Base-by-base conservation (phyloP, 768 basidiomycete genomes). In the Leccinum fibrillosum region DNA sequence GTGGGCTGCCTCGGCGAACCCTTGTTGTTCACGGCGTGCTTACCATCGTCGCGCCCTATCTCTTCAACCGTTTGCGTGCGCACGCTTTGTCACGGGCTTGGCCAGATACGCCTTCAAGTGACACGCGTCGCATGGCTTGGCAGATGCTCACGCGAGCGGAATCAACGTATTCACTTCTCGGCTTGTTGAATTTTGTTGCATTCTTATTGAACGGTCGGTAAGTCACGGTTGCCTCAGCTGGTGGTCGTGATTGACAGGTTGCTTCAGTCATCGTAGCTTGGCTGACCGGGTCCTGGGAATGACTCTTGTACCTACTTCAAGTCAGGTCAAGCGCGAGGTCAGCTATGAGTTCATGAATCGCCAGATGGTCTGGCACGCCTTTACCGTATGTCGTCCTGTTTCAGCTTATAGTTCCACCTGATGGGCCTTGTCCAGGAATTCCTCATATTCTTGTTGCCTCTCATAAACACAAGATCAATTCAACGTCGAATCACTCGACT, bases 261-360 rank as follows among this genome's bases (percentile, higher is more conserved):
- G 32, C 30, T n/a, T 19, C 63, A 98, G 96, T 69, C 94, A 93
- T 71, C 89, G 95, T 1, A 90, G 93, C 26, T 69, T 94, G 26
- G 77, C 86, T 12, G 93, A 96, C 69, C 79, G 97, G 49, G 61
- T 97, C 21, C 77, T 98, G 15, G 73, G 78, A 25, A 82, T 99
- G 78, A 78, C 80, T 30, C 82, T 98, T 3, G 81, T 87, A 1
- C 89, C 95, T 4, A 79, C 89, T 0, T 82, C 85, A 32, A 76
- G 80, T 44, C 81, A 88, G 34, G 80, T 86, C 35, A 86, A 84
- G 60, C 84, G 90, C 17, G 88, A 95, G 64, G 90, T 98, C 52
- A 96, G 92, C 67, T 99, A 97, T 73, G 97, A 98, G 68, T 98
- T 94, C 67, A 96, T 98, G 92, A 98, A 98, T 66, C 90, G 97